phyloP scores from a whole-genome alignment of 202 grass and related monocot species.

The Cymbopogon flexuosus region DNA sequence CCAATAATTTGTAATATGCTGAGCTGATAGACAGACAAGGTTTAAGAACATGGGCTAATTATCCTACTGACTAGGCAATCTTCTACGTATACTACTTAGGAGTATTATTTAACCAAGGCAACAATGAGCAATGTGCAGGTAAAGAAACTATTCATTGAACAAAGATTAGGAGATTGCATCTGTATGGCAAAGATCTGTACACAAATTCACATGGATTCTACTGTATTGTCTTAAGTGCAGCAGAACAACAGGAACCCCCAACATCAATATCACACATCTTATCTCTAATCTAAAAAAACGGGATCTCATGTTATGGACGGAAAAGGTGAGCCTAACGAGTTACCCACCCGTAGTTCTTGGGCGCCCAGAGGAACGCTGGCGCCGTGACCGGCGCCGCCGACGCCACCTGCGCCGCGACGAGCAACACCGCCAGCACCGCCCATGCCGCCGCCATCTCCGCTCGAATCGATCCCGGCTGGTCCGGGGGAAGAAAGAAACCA shows the following conservation, averaged over 20 bases:
- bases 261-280: neutral
- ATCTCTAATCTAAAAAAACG: neutral
- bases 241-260: neutral
- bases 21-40: neutral
- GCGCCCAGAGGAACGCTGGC: conserved; percentile 92
- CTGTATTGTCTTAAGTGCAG: neutral
- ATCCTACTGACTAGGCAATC: neutral
- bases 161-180: neutral
- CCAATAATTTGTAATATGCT: neutral
- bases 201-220: neutral
- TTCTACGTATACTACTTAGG: neutral
- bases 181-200: neutral
- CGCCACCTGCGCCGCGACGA: conserved; percentile 28
- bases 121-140: neutral
- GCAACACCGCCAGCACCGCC: conserved; percentile 35
- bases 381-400: conserved; percentile 29
- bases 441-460: conserved; percentile 48
- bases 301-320: conserved; percentile 1
- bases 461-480: conserved; percentile 3
- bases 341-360: conserved; percentile 76
- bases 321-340: neutral
- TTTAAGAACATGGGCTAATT: neutral
- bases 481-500: neutral
- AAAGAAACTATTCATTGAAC: neutral
- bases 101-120: neutral